These are phyloP conservation scores for Coemansia sp. DNA, from an alignment of 192 early-diverging fungal genomes.

Conservation along the genomic window DNA sequence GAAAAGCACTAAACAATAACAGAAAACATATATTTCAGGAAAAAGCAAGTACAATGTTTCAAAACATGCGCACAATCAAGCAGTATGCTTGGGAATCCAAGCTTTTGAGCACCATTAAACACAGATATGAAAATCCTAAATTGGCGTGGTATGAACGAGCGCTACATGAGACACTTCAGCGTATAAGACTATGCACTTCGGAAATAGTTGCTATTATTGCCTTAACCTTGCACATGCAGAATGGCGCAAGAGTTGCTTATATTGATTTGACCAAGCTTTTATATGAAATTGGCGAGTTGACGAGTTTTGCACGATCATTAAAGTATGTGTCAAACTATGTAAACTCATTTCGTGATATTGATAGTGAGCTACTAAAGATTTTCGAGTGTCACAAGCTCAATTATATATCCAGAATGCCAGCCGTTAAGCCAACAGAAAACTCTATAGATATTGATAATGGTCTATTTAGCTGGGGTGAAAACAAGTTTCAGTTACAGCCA, in stretches of 20 bases:
- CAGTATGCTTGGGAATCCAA: conserved; percentile 6
- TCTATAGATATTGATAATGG: conserved; percentile 8
- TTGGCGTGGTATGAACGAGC: not conserved
- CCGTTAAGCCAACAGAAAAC: not conserved
- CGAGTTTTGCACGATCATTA: not conserved
- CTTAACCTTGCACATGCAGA: not conserved
- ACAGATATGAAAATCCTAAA: not conserved
- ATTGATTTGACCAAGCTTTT: not conserved
- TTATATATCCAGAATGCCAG: not conserved
- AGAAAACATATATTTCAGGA: conserved; percentile 1
- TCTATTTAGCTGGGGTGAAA: conserved; percentile 21
- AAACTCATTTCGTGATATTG: not conserved
- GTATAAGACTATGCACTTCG: not conserved
- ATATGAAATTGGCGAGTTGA: not conserved
- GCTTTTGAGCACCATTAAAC: not conserved
- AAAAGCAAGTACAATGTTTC: not conserved
- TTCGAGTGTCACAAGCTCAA: not conserved
- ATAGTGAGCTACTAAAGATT: not conserved
- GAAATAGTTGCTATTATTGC: not conserved
- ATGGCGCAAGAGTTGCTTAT: not conserved
- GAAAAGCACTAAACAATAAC: not conserved
- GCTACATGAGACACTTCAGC: not conserved
- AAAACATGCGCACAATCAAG: conserved; percentile 4
- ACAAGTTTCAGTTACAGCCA: conserved; percentile 14
- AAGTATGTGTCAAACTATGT: not conserved